Conservation (phyloP, 768 basidiomycete genomes). For the Favolaschia claudopus region DNA sequence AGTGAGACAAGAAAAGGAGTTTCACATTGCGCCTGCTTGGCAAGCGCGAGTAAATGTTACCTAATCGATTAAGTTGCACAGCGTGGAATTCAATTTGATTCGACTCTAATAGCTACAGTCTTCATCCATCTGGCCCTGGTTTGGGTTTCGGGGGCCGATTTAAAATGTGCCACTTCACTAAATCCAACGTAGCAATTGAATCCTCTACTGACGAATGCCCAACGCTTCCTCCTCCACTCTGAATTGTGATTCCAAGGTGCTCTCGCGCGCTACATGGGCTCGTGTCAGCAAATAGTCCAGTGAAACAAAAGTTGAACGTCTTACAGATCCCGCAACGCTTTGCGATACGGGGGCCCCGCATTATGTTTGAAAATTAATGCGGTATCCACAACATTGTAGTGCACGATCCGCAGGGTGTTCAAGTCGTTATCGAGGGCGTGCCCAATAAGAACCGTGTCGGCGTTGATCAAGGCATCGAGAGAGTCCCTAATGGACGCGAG, state of each 20-base stretch:
- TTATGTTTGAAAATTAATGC: slow-evolving; percentile 85
- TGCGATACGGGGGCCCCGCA: slow-evolving; percentile 75
- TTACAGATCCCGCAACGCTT: slow-evolving; percentile 85
- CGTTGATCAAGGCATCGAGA: slow-evolving; percentile 74
- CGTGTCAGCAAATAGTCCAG: slow-evolving; percentile 10
- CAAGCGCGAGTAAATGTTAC: background rate
- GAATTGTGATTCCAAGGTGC: slow-evolving; percentile 81
- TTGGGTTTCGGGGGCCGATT: slow-evolving; percentile 15
- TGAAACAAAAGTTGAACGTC: slow-evolving; percentile 29
- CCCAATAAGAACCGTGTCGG: slow-evolving; percentile 88
- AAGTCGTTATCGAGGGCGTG: slow-evolving; percentile 95
- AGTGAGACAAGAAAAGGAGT: background rate
- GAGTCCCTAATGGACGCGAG: slow-evolving; percentile 71
- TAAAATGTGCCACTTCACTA: slow-evolving; percentile 85
- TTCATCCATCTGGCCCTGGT: slow-evolving; percentile 12
- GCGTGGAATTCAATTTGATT: background rate
- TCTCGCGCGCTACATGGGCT: slow-evolving; percentile 76
- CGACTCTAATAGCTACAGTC: background rate
- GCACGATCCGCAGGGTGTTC: slow-evolving; percentile 87
- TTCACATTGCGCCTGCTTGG: too few species aligned
- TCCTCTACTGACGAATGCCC: slow-evolving; percentile 95
- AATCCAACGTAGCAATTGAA: slow-evolving; percentile 85
- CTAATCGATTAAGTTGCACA: background rate
- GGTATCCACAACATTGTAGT: slow-evolving; percentile 88
- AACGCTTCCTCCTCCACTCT: slow-evolving; percentile 72